A percentile compares a stretch with the other conserved stretches of the same genome.
Conservation (phyloP, 1,284 basidiomycete species). For the Cutaneotrichosporon cyanovorans region DNA sequence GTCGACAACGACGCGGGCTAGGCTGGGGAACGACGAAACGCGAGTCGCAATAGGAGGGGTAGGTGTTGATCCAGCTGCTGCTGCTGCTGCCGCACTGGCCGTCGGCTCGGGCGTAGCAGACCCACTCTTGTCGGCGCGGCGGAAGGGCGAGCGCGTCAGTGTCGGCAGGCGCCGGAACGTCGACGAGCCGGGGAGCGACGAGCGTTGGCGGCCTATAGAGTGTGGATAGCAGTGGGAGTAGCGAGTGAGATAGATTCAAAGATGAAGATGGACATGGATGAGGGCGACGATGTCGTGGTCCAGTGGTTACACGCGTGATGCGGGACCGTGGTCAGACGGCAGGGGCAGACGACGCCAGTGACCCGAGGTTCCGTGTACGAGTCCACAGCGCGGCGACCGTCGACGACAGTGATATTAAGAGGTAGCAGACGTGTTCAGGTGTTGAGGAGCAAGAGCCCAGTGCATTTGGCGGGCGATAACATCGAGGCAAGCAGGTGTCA, state of each 20-base stretch:
- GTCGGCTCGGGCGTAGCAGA: not conserved
- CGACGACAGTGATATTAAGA: too few species aligned
- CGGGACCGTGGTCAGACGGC: too few species aligned
- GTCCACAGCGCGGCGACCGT: too few species aligned
- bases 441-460: too few species aligned
- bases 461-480: not conserved
- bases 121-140: conserved; percentile 22
- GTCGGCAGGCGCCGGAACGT: conserved; percentile 32
- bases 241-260: not conserved
- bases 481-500: not conserved
- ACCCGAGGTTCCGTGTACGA: too few species aligned
- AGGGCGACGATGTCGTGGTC: not conserved
- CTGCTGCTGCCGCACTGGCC: not conserved
- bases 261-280: not conserved
- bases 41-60: not conserved
- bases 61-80: not conserved
- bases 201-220: conserved; percentile 18
- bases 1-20: conserved; percentile 18
- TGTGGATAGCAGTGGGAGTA: too few species aligned
- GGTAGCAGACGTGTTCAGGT: too few species aligned
- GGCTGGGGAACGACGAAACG: conserved; percentile 12
- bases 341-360: too few species aligned
- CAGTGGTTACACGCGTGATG: not conserved
- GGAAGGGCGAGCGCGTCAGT: conserved; percentile 29
- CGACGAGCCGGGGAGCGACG: conserved; percentile 25